A percentile compares a stretch with the other conserved stretches of the same genome.
These are phyloP conservation scores for Durotheca rogersii DNA, from an alignment of 495 filamentous ascomycete species.

Conservation along the genomic window DNA sequence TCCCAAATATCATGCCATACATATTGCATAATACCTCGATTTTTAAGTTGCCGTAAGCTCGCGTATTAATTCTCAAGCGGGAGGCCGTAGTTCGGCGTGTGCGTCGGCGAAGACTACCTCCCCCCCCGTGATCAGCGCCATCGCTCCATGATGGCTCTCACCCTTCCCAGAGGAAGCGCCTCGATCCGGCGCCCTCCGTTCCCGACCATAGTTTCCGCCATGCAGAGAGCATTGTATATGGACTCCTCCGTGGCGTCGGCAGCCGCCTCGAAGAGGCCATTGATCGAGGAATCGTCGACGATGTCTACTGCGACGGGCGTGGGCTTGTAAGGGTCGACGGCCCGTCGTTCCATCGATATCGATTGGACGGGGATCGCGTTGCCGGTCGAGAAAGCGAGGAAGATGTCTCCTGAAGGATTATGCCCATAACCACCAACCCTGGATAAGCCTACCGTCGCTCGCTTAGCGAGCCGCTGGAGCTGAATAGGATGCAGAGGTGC, in stretches of 20 bases:
- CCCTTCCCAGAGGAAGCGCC: constrained; percentile 47
- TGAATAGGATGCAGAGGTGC: constrained; percentile 50
- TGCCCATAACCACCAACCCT: constrained; percentile 51
- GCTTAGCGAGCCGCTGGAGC: constrained; percentile 53
- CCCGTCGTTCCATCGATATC: constrained; percentile 29
- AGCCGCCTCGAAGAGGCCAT: constrained; percentile 51
- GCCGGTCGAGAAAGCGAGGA: constrained; percentile 55
- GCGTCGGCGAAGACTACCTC: neutral
- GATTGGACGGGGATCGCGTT: constrained; percentile 43
- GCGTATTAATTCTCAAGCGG: too few relatives aligned
- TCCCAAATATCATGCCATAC: too few relatives aligned
- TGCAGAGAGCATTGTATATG: constrained; percentile 54
- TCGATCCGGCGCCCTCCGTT: constrained; percentile 40
- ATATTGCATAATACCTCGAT: too few relatives aligned
- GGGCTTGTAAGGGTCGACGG: constrained; percentile 38
- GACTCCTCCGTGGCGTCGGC: constrained; percentile 55
- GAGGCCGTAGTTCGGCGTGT: neutral
- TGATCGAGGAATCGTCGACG: constrained; percentile 51
- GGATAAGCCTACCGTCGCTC: constrained; percentile 52
- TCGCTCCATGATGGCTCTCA: constrained; percentile 50
- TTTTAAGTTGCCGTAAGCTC: too few relatives aligned
- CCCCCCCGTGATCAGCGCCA: constrained; percentile 17
- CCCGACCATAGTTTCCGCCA: constrained; percentile 51
- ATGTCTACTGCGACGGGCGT: constrained; percentile 40
- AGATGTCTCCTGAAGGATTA: constrained; percentile 55